Conservation (phyloP, 2,329 filamentous ascomycete genomes). For the Arthroderma uncinatum region DNA sequence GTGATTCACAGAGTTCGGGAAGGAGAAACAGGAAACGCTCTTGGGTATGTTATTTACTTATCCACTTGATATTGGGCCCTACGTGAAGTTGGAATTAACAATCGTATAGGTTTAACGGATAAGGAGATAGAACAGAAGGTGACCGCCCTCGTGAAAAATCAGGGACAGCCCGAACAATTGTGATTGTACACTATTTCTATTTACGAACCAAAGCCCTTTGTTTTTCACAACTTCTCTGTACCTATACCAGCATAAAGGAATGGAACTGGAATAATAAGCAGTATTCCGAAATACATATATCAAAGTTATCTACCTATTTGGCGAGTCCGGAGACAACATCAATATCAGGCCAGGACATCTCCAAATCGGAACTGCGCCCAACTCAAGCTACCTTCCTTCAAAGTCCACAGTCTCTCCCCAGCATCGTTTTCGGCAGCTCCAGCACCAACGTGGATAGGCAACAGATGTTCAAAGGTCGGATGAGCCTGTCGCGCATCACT, state of each 20-base stretch:
- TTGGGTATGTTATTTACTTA: constrained; percentile 41
- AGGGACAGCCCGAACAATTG: background rate
- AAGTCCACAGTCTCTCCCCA: constrained; percentile 39
- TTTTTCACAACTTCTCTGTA: constrained; percentile 11
- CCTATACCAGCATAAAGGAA: constrained; percentile 4
- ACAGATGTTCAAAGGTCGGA: constrained; percentile 52
- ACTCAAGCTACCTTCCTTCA: constrained; percentile 42
- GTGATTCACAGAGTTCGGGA: constrained; percentile 47
- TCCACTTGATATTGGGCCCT: background rate
- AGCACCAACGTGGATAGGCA: constrained; percentile 49
- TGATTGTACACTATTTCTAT: constrained; percentile 1
- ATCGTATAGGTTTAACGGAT: constrained; percentile 50
- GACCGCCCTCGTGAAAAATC: constrained; percentile 49
- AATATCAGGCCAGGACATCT: constrained; percentile 20
- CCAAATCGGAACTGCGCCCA: constrained; percentile 48
- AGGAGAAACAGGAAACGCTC: constrained; percentile 55
- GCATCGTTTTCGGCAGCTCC: constrained; percentile 43
- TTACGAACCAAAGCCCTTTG: constrained; percentile 5
- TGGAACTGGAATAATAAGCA: background rate
- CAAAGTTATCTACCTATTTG: background rate
- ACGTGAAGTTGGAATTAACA: background rate
- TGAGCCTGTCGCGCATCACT: constrained; percentile 50
- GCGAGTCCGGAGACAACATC: too few species aligned
- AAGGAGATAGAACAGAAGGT: constrained; percentile 61
- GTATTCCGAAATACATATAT: constrained; percentile 1